Base-by-base conservation (phyloP, 768 basidiomycete genomes). In the Mycena polygramma region DNA sequence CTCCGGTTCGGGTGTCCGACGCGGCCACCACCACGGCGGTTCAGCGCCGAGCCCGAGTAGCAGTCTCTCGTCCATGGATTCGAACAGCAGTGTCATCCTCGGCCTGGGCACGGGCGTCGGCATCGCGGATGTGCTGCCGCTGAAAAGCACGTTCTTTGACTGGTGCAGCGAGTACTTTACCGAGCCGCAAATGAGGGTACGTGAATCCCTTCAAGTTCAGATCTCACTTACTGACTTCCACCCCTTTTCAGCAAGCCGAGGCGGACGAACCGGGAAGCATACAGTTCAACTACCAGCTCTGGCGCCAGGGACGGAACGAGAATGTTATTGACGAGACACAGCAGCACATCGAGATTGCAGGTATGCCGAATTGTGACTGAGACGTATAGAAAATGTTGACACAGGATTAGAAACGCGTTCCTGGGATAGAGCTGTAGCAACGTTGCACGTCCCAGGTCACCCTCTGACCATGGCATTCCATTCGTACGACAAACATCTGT, bases 101-200 rank as follows among this genome's bases (percentile, higher is more conserved):
- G 94, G 94, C 6, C 79, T 94, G 36, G 94, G 94, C 5, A 94
- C 94, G 13, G 93, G 94, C 26, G 84, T 88, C 13, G 93, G 93
- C 11, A 92, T 96, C 65, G 88, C 93, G 67, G 94, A 97, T 79
- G 89, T 93, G 3, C 79, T 99, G 71, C 98, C 98, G 0, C 80
- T 99, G 75, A 95, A 94, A 81, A 97, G 95, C 77, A 86, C 89
- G 11, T 97, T 94, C 82, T 99, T 92, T 77, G 97, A 98, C 77
- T 98, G 96, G 94, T 96, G 96, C 69, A 89, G 90, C 76, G 97
- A 99, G 77, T 99, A 99, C 79, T 99, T 98, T 84, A 96, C 93
- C 71, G 97, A 98, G 79, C 96, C 97, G 4, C 98, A 99, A 80
- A 99, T 99, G 97, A 92, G 95, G 86, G 96, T 97, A 78, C 76